phyloP scores from a whole-genome alignment of 2,329 filamentous ascomycete species.

The Calonectria leucothoes region DNA sequence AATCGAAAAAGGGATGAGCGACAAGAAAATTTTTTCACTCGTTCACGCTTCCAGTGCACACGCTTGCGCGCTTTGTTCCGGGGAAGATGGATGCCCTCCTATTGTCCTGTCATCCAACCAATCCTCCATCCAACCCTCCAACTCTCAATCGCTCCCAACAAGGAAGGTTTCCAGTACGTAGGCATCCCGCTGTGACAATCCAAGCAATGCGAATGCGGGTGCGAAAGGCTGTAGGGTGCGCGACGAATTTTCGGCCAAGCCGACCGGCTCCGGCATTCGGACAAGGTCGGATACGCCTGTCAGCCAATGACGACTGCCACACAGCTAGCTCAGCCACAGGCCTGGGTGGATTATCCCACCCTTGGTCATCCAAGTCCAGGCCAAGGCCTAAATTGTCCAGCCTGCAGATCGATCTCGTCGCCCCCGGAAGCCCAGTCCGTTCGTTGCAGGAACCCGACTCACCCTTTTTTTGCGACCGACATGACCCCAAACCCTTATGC shows the following conservation, averaged over 20 bases:
- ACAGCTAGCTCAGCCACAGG: slow-evolving; percentile 33
- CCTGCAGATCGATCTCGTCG: slow-evolving; percentile 25
- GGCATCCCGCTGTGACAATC: neutral
- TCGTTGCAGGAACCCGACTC: slow-evolving; percentile 19
- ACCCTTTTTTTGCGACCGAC: slow-evolving; percentile 8
- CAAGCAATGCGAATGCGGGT: neutral
- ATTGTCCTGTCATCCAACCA: slow-evolving; percentile 13
- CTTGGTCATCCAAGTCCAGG: slow-evolving; percentile 14
- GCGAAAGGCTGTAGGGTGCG: slow-evolving; percentile 20
- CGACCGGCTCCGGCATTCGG: slow-evolving; percentile 36
- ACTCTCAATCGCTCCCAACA: neutral
- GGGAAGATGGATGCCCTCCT: slow-evolving; percentile 17
- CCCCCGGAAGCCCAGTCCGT: slow-evolving; percentile 12
- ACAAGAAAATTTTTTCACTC: slow-evolving; percentile 28
- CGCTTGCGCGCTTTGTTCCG: slow-evolving; percentile 29
- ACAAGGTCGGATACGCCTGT: slow-evolving; percentile 22
- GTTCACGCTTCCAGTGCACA: slow-evolving; percentile 5
- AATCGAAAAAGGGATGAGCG: slow-evolving; percentile 20
- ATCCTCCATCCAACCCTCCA: slow-evolving; percentile 7
- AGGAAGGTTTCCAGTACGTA: slow-evolving; percentile 13
- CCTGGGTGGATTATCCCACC: slow-evolving; percentile 4
- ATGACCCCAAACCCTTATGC: neutral
- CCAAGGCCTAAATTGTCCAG: neutral
- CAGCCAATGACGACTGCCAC: slow-evolving; percentile 35
- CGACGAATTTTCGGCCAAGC: slow-evolving; percentile 35